Evolutionary conservation across 345 rosid genomes (phyloP).

Genomic region (Barbarea vulgaris): DNA sequence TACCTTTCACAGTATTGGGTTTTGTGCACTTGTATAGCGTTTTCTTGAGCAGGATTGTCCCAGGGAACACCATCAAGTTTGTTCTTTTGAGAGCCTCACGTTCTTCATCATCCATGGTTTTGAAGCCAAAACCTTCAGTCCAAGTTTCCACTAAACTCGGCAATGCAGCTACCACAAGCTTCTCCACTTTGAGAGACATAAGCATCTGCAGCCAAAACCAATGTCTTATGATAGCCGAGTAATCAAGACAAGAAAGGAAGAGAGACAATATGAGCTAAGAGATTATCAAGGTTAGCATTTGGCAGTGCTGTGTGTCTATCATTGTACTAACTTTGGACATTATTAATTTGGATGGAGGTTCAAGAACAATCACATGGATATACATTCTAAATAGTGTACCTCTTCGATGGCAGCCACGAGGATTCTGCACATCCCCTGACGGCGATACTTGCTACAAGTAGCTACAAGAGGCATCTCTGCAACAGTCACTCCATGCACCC

Average conservation of each 20-base stretch:
- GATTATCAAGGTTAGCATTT: constrained; percentile 4
- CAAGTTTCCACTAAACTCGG: constrained; percentile 84
- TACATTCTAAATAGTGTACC: constrained; percentile 46
- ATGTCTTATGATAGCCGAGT: not conserved
- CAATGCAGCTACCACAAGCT: constrained; percentile 85
- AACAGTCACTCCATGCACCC: constrained; percentile 78
- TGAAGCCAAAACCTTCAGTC: constrained; percentile 84
- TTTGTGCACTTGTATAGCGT: constrained; percentile 41
- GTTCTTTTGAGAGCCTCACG: constrained; percentile 55
- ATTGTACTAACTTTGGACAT: constrained; percentile 1
- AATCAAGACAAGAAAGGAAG: not conserved
- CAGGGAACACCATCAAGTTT: constrained; percentile 92
- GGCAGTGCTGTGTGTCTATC: not conserved
- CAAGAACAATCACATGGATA: constrained; percentile 4
- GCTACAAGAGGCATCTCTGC: constrained; percentile 99
- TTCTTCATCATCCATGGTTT: constrained; percentile 57
- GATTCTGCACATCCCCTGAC: constrained; percentile 90
- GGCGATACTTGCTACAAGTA: constrained; percentile 84
- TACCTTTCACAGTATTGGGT: constrained; percentile 47
- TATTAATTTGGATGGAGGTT: constrained; percentile 7
- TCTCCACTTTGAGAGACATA: constrained; percentile 74
- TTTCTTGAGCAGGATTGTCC: constrained; percentile 71
- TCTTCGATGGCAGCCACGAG: constrained; percentile 80
- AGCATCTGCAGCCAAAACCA: constrained; percentile 61
- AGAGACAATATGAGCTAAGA: constrained; percentile 1